A percentile compares a stretch with the other conserved stretches of the same genome.
phyloP scores from a whole-genome alignment of 495 filamentous ascomycete genomes.

The Aspergillus steynii region DNA sequence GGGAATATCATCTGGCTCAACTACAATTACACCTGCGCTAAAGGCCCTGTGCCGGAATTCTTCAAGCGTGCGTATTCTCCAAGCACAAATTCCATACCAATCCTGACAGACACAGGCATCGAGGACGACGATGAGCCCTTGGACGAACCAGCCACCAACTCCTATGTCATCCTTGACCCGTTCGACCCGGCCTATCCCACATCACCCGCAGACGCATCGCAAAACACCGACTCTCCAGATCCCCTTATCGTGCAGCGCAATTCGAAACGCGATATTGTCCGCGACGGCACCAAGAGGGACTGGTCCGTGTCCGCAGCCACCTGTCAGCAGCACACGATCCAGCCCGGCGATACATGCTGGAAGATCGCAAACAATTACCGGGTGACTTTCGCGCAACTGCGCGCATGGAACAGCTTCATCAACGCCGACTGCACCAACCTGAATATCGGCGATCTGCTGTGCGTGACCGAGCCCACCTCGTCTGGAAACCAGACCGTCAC shows the following conservation, averaged over 20 bases:
- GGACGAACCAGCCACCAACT: neutral
- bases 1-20: neutral
- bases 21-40: neutral
- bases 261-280: neutral
- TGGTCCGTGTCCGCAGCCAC: neutral
- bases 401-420: conserved; percentile 13
- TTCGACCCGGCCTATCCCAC: neutral
- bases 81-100: neutral
- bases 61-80: neutral
- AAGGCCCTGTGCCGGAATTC: neutral
- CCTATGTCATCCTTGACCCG: neutral
- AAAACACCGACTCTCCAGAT: neutral
- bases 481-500: neutral
- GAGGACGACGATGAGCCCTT: neutral
- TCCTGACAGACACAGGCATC: neutral
- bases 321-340: neutral
- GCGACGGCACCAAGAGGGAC: neutral
- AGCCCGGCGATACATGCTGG: neutral
- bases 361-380: neutral
- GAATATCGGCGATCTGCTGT: conserved; percentile 11
- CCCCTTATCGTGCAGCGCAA: neutral
- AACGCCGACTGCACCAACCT: conserved; percentile 17
- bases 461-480: neutral
- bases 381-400: neutral
- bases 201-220: neutral